Base-by-base conservation (phyloP, 2,329 filamentous ascomycete genomes). In the Trichoderma lentiforme region DNA sequence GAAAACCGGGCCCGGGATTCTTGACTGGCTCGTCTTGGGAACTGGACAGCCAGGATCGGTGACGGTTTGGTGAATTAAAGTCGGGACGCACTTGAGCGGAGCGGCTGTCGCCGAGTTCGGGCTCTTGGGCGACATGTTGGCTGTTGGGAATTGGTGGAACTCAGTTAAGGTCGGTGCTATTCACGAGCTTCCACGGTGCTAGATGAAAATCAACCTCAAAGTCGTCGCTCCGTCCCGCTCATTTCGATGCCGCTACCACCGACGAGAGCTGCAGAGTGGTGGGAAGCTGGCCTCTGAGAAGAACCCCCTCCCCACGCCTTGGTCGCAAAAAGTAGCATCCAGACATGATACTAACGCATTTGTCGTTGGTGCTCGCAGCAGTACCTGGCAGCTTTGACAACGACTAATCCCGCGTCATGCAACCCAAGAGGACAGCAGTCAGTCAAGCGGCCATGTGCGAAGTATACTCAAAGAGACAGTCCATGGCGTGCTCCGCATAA, bases 61-160 rank as follows among this genome's bases (percentile, higher is more conserved):
- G 65, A 68, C 65, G 65, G 34, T 68, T 68, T 68, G 34, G 65
- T 68, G 36, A 68, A 43, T 30, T 18, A 51, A 56, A 66, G 63
- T 34, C 43, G 47, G 43, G 56, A 69, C 21, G 66, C 66, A 69
- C 36, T 47, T 26, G 56, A 51, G 66, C 66, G 66, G 66, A 69
- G 66, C 66, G 66, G 57, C 26, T 43, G 66, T 18, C 36, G 66
- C 66, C 66, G 66, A 69, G 66, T 60, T 69, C 66, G 66, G 66
- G 66, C 65, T 60, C n/a, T 43, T 60, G 26, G 64, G 64, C 65
- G 36, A 61, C 51, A n/a, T 43, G 18, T 39, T 30, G 56, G 30
- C 15, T n/a, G 53, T 60, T 68, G 66, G 56, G 66, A 61, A 58
- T n/a, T 15, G 39, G 26, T 43, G 32, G 64, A 58, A 26, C 21